phyloP scores from a whole-genome alignment of 176 grass and related monocot genomes.

The Thinopyrum elongatum region DNA sequence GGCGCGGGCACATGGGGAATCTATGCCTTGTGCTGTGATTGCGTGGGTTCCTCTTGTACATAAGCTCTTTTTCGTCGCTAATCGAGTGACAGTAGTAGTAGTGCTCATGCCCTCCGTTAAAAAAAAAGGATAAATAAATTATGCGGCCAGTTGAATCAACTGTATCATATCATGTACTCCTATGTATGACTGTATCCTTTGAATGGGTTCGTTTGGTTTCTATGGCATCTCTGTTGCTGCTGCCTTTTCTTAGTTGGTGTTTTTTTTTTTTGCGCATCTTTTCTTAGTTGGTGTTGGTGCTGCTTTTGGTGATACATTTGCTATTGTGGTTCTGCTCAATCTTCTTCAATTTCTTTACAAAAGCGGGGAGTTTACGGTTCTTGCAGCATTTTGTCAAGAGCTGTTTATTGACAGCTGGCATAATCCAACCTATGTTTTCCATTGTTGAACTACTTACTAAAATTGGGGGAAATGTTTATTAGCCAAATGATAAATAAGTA shows the following conservation, averaged over 20 bases:
- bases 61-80: constrained; percentile 2
- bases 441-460: no score
- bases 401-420: no score
- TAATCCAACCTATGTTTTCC: no score
- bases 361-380: no score
- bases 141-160: background rate
- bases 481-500: no score
- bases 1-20: background rate
- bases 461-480: no score
- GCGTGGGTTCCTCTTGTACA: background rate
- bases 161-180: background rate
- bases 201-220: background rate
- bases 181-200: background rate
- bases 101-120: background rate
- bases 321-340: background rate
- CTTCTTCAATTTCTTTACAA: background rate
- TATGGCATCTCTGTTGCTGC: background rate
- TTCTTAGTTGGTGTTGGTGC: background rate
- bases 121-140: background rate
- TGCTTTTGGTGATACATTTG: background rate
- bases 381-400: no score
- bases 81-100: background rate
- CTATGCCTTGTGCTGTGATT: background rate
- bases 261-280: no score
- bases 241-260: background rate